Conservation (phyloP, 2,329 filamentous ascomycete species). For the Cyclaneusma minus region DNA sequence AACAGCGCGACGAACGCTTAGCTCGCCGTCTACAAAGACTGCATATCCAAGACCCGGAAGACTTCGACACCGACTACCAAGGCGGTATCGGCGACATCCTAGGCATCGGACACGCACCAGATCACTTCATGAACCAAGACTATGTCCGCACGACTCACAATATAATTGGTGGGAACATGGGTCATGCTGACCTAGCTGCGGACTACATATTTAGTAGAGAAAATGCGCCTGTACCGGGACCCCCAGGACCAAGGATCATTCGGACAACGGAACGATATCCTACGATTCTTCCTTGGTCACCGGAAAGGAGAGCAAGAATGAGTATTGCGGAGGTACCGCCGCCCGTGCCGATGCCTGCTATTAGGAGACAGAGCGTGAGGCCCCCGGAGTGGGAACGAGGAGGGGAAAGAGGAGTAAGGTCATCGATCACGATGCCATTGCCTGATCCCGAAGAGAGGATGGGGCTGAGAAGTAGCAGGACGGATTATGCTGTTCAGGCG, state of each 20-base stretch:
- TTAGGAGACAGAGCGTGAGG: constrained; percentile 8
- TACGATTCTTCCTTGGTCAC: background rate
- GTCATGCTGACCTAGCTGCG: constrained; percentile 17
- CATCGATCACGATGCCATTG: background rate
- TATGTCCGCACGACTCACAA: constrained; percentile 26
- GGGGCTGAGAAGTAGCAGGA: constrained; percentile 12
- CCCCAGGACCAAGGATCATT: background rate
- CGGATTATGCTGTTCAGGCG: constrained; percentile 13
- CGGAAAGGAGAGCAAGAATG: background rate
- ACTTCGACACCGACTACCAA: constrained; percentile 23
- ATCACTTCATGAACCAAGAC: constrained; percentile 46
- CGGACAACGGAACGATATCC: background rate
- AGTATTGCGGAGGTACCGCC: constrained; percentile 6
- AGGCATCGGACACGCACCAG: constrained; percentile 33
- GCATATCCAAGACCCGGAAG: constrained; percentile 16
- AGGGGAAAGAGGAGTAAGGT: constrained; percentile 10
- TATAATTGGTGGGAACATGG: constrained; percentile 18
- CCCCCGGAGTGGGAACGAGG: constrained; percentile 6
- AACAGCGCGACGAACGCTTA: constrained; percentile 30
- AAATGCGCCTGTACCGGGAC: constrained; percentile 5
- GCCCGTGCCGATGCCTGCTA: constrained; percentile 7
- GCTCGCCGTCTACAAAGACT: constrained; percentile 34
- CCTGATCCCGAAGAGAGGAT: no score
- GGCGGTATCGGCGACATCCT: constrained; percentile 26
- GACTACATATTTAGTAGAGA: constrained; percentile 14